phyloP scores from a whole-genome alignment of 2,329 filamentous ascomycete species.

The Fusarium nurragi region DNA sequence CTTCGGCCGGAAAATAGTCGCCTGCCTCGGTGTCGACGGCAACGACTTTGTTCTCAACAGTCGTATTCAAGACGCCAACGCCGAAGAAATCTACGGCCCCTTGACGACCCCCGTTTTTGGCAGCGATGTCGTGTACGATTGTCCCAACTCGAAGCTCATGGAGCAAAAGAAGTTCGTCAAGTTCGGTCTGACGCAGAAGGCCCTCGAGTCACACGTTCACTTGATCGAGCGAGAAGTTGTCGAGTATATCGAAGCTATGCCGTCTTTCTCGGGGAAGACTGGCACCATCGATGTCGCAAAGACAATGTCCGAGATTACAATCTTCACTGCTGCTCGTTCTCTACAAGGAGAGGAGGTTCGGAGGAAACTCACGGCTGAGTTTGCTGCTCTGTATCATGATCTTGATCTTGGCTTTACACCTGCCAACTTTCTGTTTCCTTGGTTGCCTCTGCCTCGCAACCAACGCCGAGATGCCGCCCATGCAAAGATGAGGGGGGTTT shows the following conservation, averaged over 20 bases:
- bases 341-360: slow-evolving; percentile 82
- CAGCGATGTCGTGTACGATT: slow-evolving; percentile 83
- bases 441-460: slow-evolving; percentile 81
- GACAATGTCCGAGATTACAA: slow-evolving; percentile 79
- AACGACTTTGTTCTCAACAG: slow-evolving; percentile 68
- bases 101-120: slow-evolving; percentile 72
- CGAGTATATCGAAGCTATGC: slow-evolving; percentile 67
- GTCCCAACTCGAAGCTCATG: slow-evolving; percentile 85
- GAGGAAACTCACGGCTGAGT: slow-evolving; percentile 73
- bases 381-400: slow-evolving; percentile 81
- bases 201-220: slow-evolving; percentile 72
- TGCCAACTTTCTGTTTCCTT: slow-evolving; percentile 84
- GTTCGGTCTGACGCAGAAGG: slow-evolving; percentile 72
- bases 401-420: slow-evolving; percentile 79
- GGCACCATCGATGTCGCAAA: slow-evolving; percentile 72
- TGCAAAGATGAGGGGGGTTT: slow-evolving; percentile 74
- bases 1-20: slow-evolving; percentile 61
- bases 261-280: slow-evolving; percentile 66
- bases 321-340: slow-evolving; percentile 81
- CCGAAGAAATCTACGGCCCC: slow-evolving; percentile 63
- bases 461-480: slow-evolving; percentile 76
- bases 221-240: slow-evolving; percentile 76
- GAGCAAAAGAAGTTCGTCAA: slow-evolving; percentile 89
- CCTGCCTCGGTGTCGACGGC: slow-evolving; percentile 59
- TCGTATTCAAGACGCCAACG: slow-evolving; percentile 61